Evolutionary conservation across 2,329 filamentous ascomycete species (phyloP), one percentile per base, ranked within the genome.

Genomic region (Talaromyces piceae): DNA sequence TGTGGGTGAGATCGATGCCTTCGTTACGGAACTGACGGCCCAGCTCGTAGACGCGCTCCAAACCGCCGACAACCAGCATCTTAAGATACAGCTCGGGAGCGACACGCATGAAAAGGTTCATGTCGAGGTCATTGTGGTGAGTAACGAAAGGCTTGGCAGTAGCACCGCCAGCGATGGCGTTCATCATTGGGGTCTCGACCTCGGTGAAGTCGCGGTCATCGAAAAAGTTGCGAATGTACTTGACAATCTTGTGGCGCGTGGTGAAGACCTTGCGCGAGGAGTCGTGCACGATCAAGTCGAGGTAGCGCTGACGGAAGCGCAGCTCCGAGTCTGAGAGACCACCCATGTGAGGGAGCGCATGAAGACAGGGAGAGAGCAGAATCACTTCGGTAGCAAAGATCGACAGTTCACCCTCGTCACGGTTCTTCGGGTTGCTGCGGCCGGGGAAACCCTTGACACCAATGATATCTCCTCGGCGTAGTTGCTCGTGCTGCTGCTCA

Each of bases 201-300:
- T 96, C 91, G 51, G 90, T 78, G 70, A 98, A 98, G 62, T 91
- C 88, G 49, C 86, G 80, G 60, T 85, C 81, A 63, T 96, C 88
- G 61, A 98, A 88, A 78, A 86, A 98, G 62, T 82, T 80, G 59
- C 93, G 88, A 59, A 98, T 86, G 67, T 89, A 96, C 55, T 81
- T 83, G 66, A 95, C 82, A 64, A 97, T 91, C 80, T 88, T 90
- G 63, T 88, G 83, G 50, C 93, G 82, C 33, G 87, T 90, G 63
- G 89, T 79, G 70, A 97, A 87, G 52, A 91, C 86, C 54, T 94
- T 81, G 50, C 90, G 83, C 43, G 87, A 88, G 56, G 79, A 79
- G 64, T 95, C 87, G 73, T 98, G 96, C 86, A 97, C 95, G 72
- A 98, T 93, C 61, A 98, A 77, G 70, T 98, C 93, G 48, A 98